These are phyloP conservation scores for Sporisorium reilianum DNA, from an alignment of 1,284 basidiomycete species.

Conservation along the genomic window DNA sequence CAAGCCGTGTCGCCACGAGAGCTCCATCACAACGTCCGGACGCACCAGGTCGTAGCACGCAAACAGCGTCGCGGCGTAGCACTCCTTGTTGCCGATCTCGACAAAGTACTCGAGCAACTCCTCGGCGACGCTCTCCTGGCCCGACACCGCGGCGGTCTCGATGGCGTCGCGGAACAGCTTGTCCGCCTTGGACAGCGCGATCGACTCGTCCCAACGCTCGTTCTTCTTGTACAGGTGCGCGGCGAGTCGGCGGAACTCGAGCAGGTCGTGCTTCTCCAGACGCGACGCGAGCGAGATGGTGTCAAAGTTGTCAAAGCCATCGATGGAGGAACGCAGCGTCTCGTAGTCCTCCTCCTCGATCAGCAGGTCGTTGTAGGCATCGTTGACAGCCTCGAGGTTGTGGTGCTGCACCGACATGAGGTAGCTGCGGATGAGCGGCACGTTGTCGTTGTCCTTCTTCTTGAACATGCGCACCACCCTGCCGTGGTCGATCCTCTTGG, in stretches of 20 bases:
- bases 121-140: slow-evolving; percentile 85
- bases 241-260: slow-evolving; percentile 90
- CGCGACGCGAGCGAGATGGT: slow-evolving; percentile 86
- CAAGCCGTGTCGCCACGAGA: slow-evolving; percentile 93
- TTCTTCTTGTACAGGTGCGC: slow-evolving; percentile 99
- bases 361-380: slow-evolving; percentile 94
- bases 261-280: slow-evolving; percentile 88
- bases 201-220: slow-evolving; percentile 91
- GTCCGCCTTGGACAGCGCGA: slow-evolving; percentile 92
- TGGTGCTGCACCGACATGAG: slow-evolving; percentile 95
- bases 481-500: slow-evolving; percentile 90
- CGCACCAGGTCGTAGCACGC: slow-evolving; percentile 92
- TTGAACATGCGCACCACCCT: slow-evolving; percentile 94
- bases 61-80: slow-evolving; percentile 89
- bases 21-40: slow-evolving; percentile 90
- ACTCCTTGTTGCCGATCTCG: slow-evolving; percentile 97
- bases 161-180: slow-evolving; percentile 97
- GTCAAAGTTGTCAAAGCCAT: slow-evolving; percentile 98
- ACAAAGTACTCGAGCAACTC: slow-evolving; percentile 87
- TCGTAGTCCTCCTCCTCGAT: slow-evolving; percentile 99
- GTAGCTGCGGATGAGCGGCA: slow-evolving; percentile 94
- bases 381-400: slow-evolving; percentile 96
- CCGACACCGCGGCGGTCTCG: slow-evolving; percentile 87
- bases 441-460: slow-evolving; percentile 86
- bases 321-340: slow-evolving; percentile 93